Base-by-base conservation (phyloP, 208 protist genomes). In the Trypanosoma cruzi region DNA sequence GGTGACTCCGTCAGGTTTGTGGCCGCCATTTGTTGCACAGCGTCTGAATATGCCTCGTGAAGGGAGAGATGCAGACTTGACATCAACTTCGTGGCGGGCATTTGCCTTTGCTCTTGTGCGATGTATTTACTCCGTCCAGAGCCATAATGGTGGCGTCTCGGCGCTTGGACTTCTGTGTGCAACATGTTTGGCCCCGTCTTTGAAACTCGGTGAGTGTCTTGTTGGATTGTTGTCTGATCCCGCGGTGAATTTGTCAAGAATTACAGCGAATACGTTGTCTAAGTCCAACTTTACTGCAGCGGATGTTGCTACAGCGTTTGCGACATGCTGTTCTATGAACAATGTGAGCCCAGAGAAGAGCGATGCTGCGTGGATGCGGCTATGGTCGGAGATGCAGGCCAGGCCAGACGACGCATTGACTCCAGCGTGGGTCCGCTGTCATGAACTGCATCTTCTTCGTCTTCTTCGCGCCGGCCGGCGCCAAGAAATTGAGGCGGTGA, bases 361-460 rank as follows among this genome's bases (percentile, higher is more conserved):
- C 31, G 56, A 68, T 42, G 52, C 62, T 18, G 73, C 66, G 22
- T 63, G 59, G 57, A n/a, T 65, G 46, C 46, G 44, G 34, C 61
- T 64, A n/a, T 72, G 67, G 67, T 44, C 53, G 31, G 44, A 26
- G 10, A 26, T 62, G 49, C 40, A 28, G 28, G 13, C 55, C 37
- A 20, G 6, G 0, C 32, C 18, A 6, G 44, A 42, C 20, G 7
- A 36, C 11, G 59, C 37, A 7, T 54, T 57, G 28, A 16, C 34
- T 31, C 26, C 56, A 5, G 46, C 53, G 50, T 64, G 64, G 50
- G 64, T 77, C 28, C 61, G 32, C n/a, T 83, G 78, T 34, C 57
- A 81, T 2, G 82, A 79, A 48, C 76, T 79, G 75, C 81, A 82
- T 50, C 68, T 89, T 29, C 71, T 71, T 48, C 86, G 80, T 54